Conservation (phyloP, 768 basidiomycete species). For the Lactifluus hygrophoroides region DNA sequence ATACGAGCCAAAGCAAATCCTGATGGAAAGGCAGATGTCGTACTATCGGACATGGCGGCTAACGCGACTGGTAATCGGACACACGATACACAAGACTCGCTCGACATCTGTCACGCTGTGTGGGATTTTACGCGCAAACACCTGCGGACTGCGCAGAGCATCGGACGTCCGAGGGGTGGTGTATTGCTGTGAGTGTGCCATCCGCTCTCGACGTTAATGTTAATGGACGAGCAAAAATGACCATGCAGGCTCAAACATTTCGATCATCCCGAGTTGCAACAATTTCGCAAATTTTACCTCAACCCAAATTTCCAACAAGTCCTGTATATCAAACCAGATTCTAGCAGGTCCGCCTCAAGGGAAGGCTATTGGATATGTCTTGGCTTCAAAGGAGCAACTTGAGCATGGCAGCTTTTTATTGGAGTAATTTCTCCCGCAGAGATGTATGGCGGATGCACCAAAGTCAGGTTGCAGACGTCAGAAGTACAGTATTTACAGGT, state of each 20-base stretch:
- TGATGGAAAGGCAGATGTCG: conserved; percentile 55
- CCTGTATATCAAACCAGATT: conserved; percentile 66
- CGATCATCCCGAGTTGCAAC: conserved; percentile 55
- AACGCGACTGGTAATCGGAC: conserved; percentile 66
- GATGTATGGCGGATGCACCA: neutral
- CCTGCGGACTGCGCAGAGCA: conserved; percentile 39
- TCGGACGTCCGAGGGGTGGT: conserved; percentile 38
- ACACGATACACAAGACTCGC: conserved; percentile 57
- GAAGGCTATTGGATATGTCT: conserved; percentile 86
- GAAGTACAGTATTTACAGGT: neutral
- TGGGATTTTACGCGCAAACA: conserved; percentile 54
- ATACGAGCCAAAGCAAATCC: conserved; percentile 28
- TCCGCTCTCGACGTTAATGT: conserved; percentile 8
- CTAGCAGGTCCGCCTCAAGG: conserved; percentile 66
- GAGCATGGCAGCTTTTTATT: neutral
- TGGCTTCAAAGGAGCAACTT: conserved; percentile 39
- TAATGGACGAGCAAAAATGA: conserved; percentile 5
- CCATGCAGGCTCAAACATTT: conserved; percentile 74
- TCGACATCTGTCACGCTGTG: conserved; percentile 69
- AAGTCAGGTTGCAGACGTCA: neutral
- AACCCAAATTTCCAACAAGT: conserved; percentile 60
- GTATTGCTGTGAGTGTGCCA: conserved; percentile 46
- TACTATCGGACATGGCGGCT: conserved; percentile 87
- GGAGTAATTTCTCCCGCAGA: neutral
- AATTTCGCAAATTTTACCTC: conserved; percentile 55